Conservation (phyloP, 352 stramenopile genomes). For the Elongisporangium anandrum region DNA sequence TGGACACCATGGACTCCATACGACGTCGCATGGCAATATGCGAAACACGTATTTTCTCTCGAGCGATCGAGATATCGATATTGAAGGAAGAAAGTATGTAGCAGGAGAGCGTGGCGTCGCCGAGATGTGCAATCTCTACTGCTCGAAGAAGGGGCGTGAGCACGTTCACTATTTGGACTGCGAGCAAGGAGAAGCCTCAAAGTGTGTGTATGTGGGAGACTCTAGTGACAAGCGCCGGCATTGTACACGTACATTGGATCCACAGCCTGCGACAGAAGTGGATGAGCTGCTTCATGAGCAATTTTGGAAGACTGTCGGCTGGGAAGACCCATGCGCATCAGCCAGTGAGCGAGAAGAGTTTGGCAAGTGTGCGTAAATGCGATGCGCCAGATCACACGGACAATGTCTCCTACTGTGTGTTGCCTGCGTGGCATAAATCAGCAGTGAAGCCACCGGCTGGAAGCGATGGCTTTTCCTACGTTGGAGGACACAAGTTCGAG, state of each 20-base stretch:
- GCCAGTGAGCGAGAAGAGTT: slow-evolving; percentile 56
- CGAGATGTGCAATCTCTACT: slow-evolving; percentile 82
- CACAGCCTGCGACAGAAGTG: slow-evolving; percentile 37
- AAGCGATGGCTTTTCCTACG: slow-evolving; percentile 48
- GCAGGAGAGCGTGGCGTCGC: slow-evolving; percentile 57
- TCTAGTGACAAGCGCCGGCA: slow-evolving; percentile 56
- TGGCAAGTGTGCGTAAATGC: slow-evolving; percentile 64
- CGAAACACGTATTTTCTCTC: slow-evolving; percentile 68
- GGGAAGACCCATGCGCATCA: slow-evolving; percentile 66
- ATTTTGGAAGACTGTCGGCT: slow-evolving; percentile 73
- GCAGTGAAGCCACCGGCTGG: slow-evolving; percentile 15
- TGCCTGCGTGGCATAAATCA: slow-evolving; percentile 59
- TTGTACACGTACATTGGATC: slow-evolving; percentile 46
- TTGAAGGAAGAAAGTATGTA: slow-evolving; percentile 70
- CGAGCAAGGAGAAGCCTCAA: slow-evolving; percentile 24
- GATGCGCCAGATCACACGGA: slow-evolving; percentile 64
- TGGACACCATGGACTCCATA: slow-evolving; percentile 45
- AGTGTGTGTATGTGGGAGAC: slow-evolving; percentile 51
- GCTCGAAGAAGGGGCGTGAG: slow-evolving; percentile 65
- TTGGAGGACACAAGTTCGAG: slow-evolving; percentile 66
- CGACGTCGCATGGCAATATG: slow-evolving; percentile 80
- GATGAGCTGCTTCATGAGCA: slow-evolving; percentile 74
- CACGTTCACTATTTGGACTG: slow-evolving; percentile 77
- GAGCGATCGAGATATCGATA: slow-evolving; percentile 51
- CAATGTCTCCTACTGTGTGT: slow-evolving; percentile 53